phyloP scores from a whole-genome alignment of 2,329 filamentous ascomycete species.

The Rutstroemia sydowiana region DNA sequence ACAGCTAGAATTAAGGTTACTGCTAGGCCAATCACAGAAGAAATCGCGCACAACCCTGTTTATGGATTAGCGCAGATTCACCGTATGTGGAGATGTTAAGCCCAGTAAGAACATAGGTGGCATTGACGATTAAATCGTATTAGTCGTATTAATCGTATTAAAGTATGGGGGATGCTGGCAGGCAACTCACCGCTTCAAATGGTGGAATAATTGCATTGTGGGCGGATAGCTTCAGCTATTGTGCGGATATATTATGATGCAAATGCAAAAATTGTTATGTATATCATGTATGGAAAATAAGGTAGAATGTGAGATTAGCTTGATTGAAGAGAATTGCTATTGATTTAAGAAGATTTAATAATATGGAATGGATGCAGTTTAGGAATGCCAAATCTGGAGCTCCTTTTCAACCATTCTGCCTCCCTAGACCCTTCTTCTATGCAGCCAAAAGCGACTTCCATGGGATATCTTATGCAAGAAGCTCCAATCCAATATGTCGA shows the following conservation, averaged over 20 bases:
- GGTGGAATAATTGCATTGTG: too few species aligned
- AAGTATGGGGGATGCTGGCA: too few species aligned
- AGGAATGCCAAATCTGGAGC: neutral
- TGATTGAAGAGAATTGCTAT: neutral
- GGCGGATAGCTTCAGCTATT: too few species aligned
- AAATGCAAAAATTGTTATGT: too few species aligned
- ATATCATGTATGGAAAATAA: too few species aligned
- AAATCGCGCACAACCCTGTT: neutral
- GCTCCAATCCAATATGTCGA: constrained; percentile 4
- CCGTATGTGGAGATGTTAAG: neutral
- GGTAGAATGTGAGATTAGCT: too few species aligned
- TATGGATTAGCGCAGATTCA: neutral
- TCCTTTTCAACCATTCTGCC: constrained; percentile 4
- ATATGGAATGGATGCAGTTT: neutral
- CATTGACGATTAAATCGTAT: neutral
- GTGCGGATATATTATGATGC: too few species aligned
- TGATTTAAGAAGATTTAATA: neutral
- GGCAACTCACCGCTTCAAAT: too few species aligned
- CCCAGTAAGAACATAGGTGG: neutral
- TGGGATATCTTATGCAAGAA: constrained; percentile 12
- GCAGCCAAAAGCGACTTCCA: constrained; percentile 13
- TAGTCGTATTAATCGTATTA: too few species aligned
- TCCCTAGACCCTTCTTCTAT: constrained; percentile 10
- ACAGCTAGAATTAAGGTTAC: too few species aligned
- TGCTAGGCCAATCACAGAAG: neutral